Percentiles rank a stretch among this genome's conserved stretches.
phyloP scores from a whole-genome alignment of 1,284 basidiomycete genomes.

The Puccinia triticina region DNA sequence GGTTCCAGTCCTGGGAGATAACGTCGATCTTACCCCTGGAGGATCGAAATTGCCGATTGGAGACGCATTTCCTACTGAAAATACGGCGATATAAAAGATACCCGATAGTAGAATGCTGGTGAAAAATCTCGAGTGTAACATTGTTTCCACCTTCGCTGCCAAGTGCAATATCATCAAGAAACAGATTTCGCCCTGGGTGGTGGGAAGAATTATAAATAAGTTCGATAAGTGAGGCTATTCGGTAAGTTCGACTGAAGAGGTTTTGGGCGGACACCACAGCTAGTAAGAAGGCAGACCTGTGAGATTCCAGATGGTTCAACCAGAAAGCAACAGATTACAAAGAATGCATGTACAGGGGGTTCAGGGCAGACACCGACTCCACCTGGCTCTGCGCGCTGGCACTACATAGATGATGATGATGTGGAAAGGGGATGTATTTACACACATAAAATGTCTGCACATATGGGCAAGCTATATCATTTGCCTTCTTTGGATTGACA shows the following conservation, averaged over 20 bases:
- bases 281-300: not conserved
- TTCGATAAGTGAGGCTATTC: not conserved
- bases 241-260: not conserved
- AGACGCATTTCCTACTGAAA: conserved; percentile 7
- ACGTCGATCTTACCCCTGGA: not conserved
- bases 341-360: conserved; percentile 1
- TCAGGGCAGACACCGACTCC: not conserved
- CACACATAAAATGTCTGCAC: not conserved
- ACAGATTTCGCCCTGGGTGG: too few species aligned
- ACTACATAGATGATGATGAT: not conserved
- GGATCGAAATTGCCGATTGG: conserved; percentile 5
- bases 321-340: not conserved
- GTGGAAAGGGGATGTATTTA: conserved; percentile 5
- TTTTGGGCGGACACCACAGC: not conserved
- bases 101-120: not conserved
- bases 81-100: conserved; percentile 2
- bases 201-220: not conserved
- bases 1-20: not conserved
- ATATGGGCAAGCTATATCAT: conserved; percentile 15
- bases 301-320: not conserved
- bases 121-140: not conserved
- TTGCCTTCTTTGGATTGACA: conserved; percentile 16
- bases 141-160: not conserved
- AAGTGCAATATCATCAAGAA: not conserved
- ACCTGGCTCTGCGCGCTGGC: not conserved